A percentile compares a stretch with the other conserved stretches of the same genome.
These are phyloP conservation scores for Suillus placidus DNA, from an alignment of 768 basidiomycete genomes.

Conservation along the genomic window DNA sequence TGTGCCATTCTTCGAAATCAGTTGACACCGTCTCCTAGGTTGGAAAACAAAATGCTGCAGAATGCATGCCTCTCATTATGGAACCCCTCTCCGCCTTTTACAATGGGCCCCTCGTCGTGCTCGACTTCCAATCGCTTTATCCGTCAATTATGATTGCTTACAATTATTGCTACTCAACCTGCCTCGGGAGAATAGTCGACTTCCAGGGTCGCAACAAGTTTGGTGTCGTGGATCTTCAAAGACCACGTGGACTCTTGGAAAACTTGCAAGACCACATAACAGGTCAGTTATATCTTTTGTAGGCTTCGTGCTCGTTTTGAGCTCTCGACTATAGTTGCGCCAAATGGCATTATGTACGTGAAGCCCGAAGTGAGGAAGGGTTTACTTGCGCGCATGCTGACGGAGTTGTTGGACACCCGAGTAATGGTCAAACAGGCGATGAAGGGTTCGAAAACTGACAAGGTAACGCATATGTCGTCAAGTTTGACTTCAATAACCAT, in stretches of 20 bases:
- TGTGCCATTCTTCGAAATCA: not conserved
- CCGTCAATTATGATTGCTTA: constrained; percentile 99
- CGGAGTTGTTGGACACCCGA: constrained; percentile 89
- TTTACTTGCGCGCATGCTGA: constrained; percentile 87
- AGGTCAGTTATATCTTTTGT: constrained; percentile 45
- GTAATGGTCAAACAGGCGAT: constrained; percentile 99
- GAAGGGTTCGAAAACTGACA: constrained; percentile 78
- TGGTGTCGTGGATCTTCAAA: constrained; percentile 75
- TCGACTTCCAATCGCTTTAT: constrained; percentile 97
- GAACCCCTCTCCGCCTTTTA: constrained; percentile 95
- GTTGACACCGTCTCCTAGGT: constrained; percentile 56
- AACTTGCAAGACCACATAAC: constrained; percentile 76
- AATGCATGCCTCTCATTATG: constrained; percentile 94
- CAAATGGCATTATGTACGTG: constrained; percentile 94
- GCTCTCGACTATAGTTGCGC: constrained; percentile 63
- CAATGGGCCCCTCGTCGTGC: constrained; percentile 86
- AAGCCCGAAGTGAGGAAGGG: constrained; percentile 84
- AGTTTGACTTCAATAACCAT: constrained; percentile 11
- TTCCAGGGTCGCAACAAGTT: constrained; percentile 90
- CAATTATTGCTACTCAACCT: constrained; percentile 97
- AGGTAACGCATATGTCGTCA: constrained; percentile 47
- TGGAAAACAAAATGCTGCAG: constrained; percentile 93
- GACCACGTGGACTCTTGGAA: constrained; percentile 67
- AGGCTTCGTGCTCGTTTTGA: not conserved
- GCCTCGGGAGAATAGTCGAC: constrained; percentile 83